Conservation (phyloP, 1,139 yeast genomes). For the Debaryomycetaceae sp. region DNA sequence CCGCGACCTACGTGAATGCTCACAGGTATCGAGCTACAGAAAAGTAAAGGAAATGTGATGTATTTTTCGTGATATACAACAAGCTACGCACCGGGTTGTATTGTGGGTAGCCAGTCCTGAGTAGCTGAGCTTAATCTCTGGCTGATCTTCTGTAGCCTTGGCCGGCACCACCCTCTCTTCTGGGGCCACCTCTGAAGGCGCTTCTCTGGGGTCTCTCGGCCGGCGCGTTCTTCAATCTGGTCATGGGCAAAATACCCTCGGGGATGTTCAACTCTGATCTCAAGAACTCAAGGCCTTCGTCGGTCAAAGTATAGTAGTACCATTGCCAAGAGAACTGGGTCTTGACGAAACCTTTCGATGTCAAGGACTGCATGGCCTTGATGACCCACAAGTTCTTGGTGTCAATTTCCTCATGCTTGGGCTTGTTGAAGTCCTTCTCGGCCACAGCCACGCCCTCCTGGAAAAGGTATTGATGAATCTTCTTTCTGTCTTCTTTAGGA, state of each 20-base stretch:
- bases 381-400: conserved; percentile 96
- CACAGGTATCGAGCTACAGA: too few species aligned
- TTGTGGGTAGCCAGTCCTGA: too few species aligned
- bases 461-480: conserved; percentile 98
- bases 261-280: conserved; percentile 98
- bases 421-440: conserved; percentile 96
- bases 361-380: conserved; percentile 98
- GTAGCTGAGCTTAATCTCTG: conserved; percentile 24
- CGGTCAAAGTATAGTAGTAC: conserved; percentile 99
- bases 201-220: conserved; percentile 68
- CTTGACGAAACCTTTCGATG: conserved; percentile 98
- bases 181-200: conserved; percentile 27
- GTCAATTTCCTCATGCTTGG: conserved; percentile 96
- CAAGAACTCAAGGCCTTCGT: conserved; percentile 98
- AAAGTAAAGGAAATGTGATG: too few species aligned
- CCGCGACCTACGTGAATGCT: too few species aligned
- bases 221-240: conserved; percentile 92
- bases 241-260: conserved; percentile 96
- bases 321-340: conserved; percentile 99
- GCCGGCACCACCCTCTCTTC: conserved; percentile 25
- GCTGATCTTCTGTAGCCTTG: conserved; percentile 38
- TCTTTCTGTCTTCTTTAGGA: conserved; percentile 99
- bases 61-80: too few species aligned
- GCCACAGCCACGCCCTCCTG: conserved; percentile 99
- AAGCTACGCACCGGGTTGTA: too few species aligned